A percentile compares a stretch with the other conserved stretches of the same genome.
Conservation (phyloP, 352 stramenopile genomes). For the Phytophthora tubulina region DNA sequence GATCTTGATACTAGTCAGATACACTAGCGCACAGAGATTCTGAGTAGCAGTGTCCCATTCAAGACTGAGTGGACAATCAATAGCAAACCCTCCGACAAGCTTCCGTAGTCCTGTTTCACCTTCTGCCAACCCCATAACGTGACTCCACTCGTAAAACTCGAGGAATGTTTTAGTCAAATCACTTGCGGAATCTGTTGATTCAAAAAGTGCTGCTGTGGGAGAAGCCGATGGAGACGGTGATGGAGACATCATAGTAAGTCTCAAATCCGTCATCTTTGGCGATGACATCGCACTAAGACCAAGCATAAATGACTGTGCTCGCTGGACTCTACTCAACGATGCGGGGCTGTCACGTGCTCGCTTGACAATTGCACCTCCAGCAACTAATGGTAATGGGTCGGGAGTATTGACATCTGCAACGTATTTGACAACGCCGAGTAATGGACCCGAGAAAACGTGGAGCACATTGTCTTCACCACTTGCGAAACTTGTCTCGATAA, state of each 20-base stretch:
- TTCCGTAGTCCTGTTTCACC: slow-evolving; percentile 33
- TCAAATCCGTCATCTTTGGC: slow-evolving; percentile 40
- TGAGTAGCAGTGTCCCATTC: slow-evolving; percentile 67
- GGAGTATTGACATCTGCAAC: slow-evolving; percentile 37
- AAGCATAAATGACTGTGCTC: slow-evolving; percentile 62
- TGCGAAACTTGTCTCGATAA: slow-evolving; percentile 61
- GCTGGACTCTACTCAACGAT: slow-evolving; percentile 54
- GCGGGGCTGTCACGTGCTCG: slow-evolving; percentile 39
- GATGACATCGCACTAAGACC: slow-evolving; percentile 53
- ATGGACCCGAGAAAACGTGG: slow-evolving; percentile 74
- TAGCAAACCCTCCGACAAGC: slow-evolving; percentile 25
- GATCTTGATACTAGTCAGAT: slow-evolving; percentile 55
- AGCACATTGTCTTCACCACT: slow-evolving; percentile 67
- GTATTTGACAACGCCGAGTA: slow-evolving; percentile 74
- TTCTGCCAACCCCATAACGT: slow-evolving; percentile 12
- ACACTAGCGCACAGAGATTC: slow-evolving; percentile 70
- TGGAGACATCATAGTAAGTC: slow-evolving; percentile 38
- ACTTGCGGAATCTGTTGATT: slow-evolving; percentile 32
- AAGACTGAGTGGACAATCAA: slow-evolving; percentile 69
- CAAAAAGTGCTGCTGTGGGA: slow-evolving; percentile 17
- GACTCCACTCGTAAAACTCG: slow-evolving; percentile 82
- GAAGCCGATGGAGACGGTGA: slow-evolving; percentile 30
- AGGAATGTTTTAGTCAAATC: slow-evolving; percentile 69
- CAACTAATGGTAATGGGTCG: slow-evolving; percentile 23
- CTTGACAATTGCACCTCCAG: slow-evolving; percentile 30